Evolutionary conservation across 2,329 filamentous ascomycete genomes (phyloP), one percentile per base, ranked within the genome.

Genomic region (Arthrobotrys megalospora): DNA sequence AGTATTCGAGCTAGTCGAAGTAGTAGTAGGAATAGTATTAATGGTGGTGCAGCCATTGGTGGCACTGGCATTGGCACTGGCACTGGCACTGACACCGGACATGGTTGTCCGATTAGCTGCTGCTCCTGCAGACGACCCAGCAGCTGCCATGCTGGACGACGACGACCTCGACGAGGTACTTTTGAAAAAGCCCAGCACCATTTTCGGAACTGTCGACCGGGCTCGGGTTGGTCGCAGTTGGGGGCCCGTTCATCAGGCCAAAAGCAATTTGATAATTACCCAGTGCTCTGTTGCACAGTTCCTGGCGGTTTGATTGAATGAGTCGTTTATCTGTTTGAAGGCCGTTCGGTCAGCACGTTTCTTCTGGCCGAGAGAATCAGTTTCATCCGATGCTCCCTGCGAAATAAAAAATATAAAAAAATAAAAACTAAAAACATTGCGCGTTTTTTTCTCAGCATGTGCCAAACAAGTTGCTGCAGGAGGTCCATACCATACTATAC

Each of bases 161-260:
- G 66, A 63, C 24, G 60, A 43, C 45, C 50, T 62, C 24, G 75
- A 78, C 67, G 75, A 78, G 75, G 75, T 65, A 68, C 75, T 78
- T 72, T 72, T 78, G 67, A 78, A 78, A 63, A 78, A 78, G 52
- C 58, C 32, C 12, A 78, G 75, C n/a, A 78, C 75, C 75, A 78
- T 78, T 77, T 70, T 77, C 58, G 73, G 73, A 77, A 66, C 60
- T 55, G 43, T 66, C 43, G 60, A 73, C 69, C 69, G 48, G 60
- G 69, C 69, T 73, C 21, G 68, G 52, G 11, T 62, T 64, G 60
- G 24, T 45, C 67, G 21, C 55, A 36, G 36, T 28, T 43, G 12
- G 36, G 16, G 55, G 24, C n/a, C 34, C 16, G 55, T 36, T 60
- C 55, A 60, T 60, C 55, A 43, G 36, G 36, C 52, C 24, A 43